Evolutionary conservation across 352 stramenopile species (phyloP), one percentile per base, ranked within the genome.

Genomic region (Ophiocytium majus): DNA sequence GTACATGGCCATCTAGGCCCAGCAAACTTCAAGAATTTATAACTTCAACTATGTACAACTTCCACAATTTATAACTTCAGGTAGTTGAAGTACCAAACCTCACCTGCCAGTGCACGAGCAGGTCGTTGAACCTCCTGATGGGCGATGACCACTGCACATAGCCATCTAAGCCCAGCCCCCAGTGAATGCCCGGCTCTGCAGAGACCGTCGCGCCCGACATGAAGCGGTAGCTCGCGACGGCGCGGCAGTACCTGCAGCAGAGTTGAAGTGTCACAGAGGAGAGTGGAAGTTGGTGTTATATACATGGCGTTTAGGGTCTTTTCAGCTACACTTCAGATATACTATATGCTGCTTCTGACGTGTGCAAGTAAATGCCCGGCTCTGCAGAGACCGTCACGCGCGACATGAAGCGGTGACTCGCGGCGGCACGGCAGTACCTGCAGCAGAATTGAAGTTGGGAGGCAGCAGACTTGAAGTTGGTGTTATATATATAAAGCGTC

Each of bases 111-210:
- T 81, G 75, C 75, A 81, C 75, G 10, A 81, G 1, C 1, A 81
- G 75, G 50, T 81, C 75, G 49, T 81, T 81, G 36, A 81, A 88
- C 50, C 84, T 79, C 64, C 84, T 33, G n/a, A 88, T 85, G 9
- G 84, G 84, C 50, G 76, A 84, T 32, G 84, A 86, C 84, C 84
- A 88, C 50, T 88, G 84, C 76, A 88, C 84, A 64, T 88, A 88
- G 28, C 79, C 83, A 23, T 86, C 43, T 35, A 88, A 36, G 0
- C 84, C 84, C 9, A 88, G 35, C 28, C 84, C 84, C 84, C 84
- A 88, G 82, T 88, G 84, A 34, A 63, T 37, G 36, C 81, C 75
- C 35, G 84, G 84, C 76, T 63, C 80, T 19, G 80, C 80, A 50
- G 76, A 57, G 23, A 83, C 83, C 17, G 49, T 82, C 19, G 80